phyloP scores from a whole-genome alignment of 345 rosid genomes.

The Moringa oleifera region DNA sequence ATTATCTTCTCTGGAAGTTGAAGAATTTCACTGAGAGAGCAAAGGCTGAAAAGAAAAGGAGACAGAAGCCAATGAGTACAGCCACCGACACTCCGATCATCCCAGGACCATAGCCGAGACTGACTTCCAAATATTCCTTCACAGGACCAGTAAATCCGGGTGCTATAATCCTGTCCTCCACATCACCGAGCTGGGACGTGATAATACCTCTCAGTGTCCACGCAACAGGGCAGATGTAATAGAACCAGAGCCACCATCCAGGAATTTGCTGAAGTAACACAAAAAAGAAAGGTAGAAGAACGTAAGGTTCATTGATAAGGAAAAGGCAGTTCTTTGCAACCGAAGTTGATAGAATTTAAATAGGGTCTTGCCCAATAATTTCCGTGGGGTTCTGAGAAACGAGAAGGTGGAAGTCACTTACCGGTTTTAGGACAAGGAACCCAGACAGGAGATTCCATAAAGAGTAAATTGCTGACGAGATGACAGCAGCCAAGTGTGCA shows the following conservation, averaged over 20 bases:
- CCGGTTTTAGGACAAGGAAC: conserved; percentile 75
- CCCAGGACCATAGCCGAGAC: conserved; percentile 38
- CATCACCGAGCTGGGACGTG: conserved; percentile 79
- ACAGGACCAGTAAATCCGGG: conserved; percentile 53
- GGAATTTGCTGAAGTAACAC: conserved; percentile 50
- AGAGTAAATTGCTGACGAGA: conserved; percentile 89
- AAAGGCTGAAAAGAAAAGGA: conserved; percentile 59
- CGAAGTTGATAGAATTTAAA: no score
- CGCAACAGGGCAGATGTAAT: conserved; percentile 72
- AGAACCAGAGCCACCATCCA: conserved; percentile 96
- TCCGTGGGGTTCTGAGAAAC: background rate
- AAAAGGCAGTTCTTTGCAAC: background rate
- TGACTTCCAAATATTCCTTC: conserved; percentile 46
- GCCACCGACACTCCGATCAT: conserved; percentile 49
- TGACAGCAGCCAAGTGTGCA: conserved; percentile 70
- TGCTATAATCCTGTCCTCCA: conserved; percentile 48
- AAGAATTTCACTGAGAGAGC: conserved; percentile 59
- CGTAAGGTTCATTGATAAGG: background rate
- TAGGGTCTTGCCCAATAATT: no score
- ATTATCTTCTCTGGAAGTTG: conserved; percentile 77
- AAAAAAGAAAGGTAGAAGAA: no score
- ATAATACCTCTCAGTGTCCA: conserved; percentile 82
- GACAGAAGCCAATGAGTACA: conserved; percentile 45
- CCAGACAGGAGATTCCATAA: conserved; percentile 89
- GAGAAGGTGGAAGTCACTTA: conserved; percentile 25